Evolutionary conservation across 2,329 filamentous ascomycete genomes (phyloP), one percentile per base, ranked within the genome.

Genomic region (Paramyrothecium roridum): DNA sequence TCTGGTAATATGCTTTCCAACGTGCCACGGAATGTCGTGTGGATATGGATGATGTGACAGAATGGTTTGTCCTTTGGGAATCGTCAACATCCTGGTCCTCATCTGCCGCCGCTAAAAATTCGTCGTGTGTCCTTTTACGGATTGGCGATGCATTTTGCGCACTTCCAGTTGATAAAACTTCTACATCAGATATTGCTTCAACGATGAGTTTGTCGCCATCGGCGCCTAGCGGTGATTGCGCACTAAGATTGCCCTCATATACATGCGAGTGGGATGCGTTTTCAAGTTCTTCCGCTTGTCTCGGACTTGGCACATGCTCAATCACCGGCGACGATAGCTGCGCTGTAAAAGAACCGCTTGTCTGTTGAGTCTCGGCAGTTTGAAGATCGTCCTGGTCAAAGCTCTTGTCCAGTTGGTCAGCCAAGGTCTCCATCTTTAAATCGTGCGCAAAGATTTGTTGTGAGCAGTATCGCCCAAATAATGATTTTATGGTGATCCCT

Each of bases 391-490:
- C 16, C 8, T 16, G 7, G 21, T n/a, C 10, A 53, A 54, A 40
- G 50, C 6, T 8, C 20, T 10, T 3, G 48, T 21, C 48, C 56
- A 40, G 13, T n/a, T 16, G 19, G n/a, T 50, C 50, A 8, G 46
- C 46, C 26, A 67, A 19, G 2, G 49, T 47, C 8, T 77, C 72
- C 80, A 92, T 87, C 54, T 81, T 63, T 7, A 66, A 46, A 60
- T 96, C 91, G 62, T 93, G 86, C 1, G 75, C 72, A 65, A 93
- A 96, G 0, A 59, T 59, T 0, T 75, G 67, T 0, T 75, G 80
- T 1, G 82, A 83, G 67, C 91, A 96, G 26, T 85, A 73, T 21
- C 83, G 70, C 0, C 90, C 89, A 63, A 96, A 96, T 0, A 96
- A 76, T 1, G 70, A 73, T n/a, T 75, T 60, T 59, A 96, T 89